Conservation (phyloP, 371 early-diverging fungal genomes). For the Rhizopus delemar region DNA sequence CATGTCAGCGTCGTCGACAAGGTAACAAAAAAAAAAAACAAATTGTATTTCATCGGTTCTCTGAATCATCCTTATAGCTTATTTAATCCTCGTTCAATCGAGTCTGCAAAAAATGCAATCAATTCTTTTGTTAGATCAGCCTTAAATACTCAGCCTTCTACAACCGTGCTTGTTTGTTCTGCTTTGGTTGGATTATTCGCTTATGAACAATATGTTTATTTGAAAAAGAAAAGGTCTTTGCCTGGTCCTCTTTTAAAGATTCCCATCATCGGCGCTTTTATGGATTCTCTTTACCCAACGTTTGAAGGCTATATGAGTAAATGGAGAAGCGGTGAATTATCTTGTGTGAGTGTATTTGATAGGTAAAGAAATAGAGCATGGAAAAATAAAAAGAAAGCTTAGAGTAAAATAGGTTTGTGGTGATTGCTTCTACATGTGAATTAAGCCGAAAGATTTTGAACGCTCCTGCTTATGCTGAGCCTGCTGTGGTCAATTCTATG, state of each 20-base stretch:
- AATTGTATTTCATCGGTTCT: no score
- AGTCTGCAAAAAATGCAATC: conserved; percentile 46
- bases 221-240: conserved; percentile 50
- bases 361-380: conserved; percentile 29
- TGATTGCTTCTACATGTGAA: conserved; percentile 57
- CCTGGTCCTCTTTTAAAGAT: conserved; percentile 55
- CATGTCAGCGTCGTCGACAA: conserved; percentile 9
- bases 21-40: conserved; percentile 14
- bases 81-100: conserved; percentile 49
- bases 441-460: conserved; percentile 55
- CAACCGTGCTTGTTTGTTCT: conserved; percentile 46
- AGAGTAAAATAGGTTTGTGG: conserved; percentile 42
- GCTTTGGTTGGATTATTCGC: conserved; percentile 51
- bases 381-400: conserved; percentile 5
- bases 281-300: conserved; percentile 56
- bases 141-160: conserved; percentile 30
- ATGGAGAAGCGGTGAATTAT: conserved; percentile 59
- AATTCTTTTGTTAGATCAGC: conserved; percentile 31
- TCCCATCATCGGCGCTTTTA: conserved; percentile 54
- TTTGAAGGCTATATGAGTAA: conserved; percentile 58
- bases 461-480: conserved; percentile 46
- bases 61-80: conserved; percentile 20
- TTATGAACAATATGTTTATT: conserved; percentile 54
- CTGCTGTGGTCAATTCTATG: conserved; percentile 54
- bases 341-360: conserved; percentile 57